Evolutionary conservation across 2,329 filamentous ascomycete species (phyloP), one percentile per base, ranked within the genome.

Genomic region (Aureobasidium leucospermi): DNA sequence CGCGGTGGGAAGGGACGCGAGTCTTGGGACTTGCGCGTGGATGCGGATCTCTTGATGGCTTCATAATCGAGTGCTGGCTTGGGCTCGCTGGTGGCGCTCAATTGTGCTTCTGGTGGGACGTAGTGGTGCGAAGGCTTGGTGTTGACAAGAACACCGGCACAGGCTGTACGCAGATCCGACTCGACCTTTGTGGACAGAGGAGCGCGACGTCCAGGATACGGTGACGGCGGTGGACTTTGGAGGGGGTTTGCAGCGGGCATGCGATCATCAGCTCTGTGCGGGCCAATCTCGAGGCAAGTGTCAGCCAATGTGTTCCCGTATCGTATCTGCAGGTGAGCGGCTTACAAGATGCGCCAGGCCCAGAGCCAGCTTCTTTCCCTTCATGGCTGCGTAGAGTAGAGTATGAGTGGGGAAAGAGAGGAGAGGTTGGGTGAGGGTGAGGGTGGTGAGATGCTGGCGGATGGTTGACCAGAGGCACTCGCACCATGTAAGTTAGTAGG

Each of bases 101-200:
- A 23, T 6, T 28, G 16, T 9, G 34, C 29, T 2, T 76, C 67
- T 53, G 66, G 59, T 31, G 62, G 67, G 45, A 65, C 63, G 45
- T 72, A 56, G 28, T 55, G 63, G 45, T 71, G 69, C 23, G 71
- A 72, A 3, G 71, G 70, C 59, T 70, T 71, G 58, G 67, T 69
- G 58, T 72, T 68, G 31, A 69, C 67, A 58, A 78, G 67, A 58
- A 80, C 73, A 56, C 72, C 71, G 23, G 73, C 71, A 66, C 78
- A 80, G 59, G 77, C 75, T 46, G 69, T 65, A 61, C 76, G 75
- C 53, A 80, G 67, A 62, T 79, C 75, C 31, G 69, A 69, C 61
- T 79, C 77, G 47, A 74, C 70, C 38, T 72, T 67, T 28, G 69
- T 63, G 15, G 75, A 69, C 59, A 80, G 72, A 28, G 72, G 70